Evolutionary conservation across 2,329 filamentous ascomycete genomes (phyloP), one percentile per base, ranked within the genome.

Genomic region (Zarea fungicola): DNA sequence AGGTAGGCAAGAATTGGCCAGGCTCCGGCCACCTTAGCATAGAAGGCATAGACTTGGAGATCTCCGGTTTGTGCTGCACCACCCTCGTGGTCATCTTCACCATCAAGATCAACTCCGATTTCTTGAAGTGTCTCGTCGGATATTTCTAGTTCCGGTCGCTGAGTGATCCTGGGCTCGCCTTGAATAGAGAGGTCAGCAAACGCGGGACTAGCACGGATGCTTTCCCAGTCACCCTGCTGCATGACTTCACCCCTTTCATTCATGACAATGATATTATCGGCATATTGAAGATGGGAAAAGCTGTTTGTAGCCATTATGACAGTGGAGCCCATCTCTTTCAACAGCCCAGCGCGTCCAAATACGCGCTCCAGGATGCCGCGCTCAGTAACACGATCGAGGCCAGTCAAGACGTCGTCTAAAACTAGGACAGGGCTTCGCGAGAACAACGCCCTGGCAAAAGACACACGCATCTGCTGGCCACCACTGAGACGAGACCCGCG

Each of bases 311-410:
- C 55, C 37, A 63, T 42, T 2, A 65, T 52, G 2, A 63, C 54
- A 0, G 64, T 61, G 2, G 52, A 48, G 3, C 52, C 47, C 10
- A 54, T 45, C 8, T 45, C 49, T 28, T 50, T 53, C 7, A 65
- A 45, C 6, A 71, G 42, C 0, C 68, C 65, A 14, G 55, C 55
- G 4, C 19, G 14, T 1, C 62, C 61, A 42, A 72, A 68, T 0
- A 71, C 62, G 2, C 56, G 57, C 0, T 59, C 52, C 25, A 70
- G 66, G 3, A 71, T 64, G 7, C 62, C 59, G 22, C 63, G 56
- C 39, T 70, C 65, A 0, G 69, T 72, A 7, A 65, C 56, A 5
- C 60, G 55, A 42, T 70, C 67, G 2, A 69, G 58, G 1, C 64
- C 65, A 1, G 60, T 65, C 8, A 67, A 54, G 6, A 63, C 58